Conservation (phyloP, 1,139 yeast species). For the Blastobotrys indianensis region DNA sequence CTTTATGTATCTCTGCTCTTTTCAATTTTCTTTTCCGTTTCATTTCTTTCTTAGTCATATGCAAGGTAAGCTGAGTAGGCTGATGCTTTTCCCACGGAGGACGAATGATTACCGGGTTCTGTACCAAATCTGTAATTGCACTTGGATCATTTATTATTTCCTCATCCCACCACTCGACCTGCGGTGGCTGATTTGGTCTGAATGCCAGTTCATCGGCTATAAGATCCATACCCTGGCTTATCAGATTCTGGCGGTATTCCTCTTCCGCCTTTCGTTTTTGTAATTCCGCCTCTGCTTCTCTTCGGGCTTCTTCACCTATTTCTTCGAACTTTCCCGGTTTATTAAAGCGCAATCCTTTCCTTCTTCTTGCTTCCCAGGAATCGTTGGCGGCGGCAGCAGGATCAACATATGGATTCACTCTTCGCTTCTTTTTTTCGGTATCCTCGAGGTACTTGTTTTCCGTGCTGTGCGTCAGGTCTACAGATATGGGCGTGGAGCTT, state of each 20-base stretch:
- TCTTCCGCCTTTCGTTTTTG: slow-evolving; percentile 22
- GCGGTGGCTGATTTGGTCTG: slow-evolving; percentile 47
- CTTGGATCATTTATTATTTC: slow-evolving; percentile 40
- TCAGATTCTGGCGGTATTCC: slow-evolving; percentile 17
- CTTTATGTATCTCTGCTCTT: slow-evolving; percentile 58
- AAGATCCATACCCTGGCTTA: slow-evolving; percentile 38
- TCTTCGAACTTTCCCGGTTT: slow-evolving; percentile 57
- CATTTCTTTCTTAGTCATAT: slow-evolving; percentile 70
- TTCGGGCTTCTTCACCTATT: slow-evolving; percentile 49
- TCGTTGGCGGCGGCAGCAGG: slow-evolving; percentile 23
- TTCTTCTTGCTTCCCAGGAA: slow-evolving; percentile 25
- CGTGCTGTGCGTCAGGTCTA: neutral
- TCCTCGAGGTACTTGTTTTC: slow-evolving; percentile 13
- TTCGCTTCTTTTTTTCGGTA: slow-evolving; percentile 13
- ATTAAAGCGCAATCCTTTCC: slow-evolving; percentile 45
- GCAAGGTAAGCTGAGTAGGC: slow-evolving; percentile 43
- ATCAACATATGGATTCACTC: slow-evolving; percentile 57
- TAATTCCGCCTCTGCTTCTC: slow-evolving; percentile 28
- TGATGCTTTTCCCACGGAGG: slow-evolving; percentile 51
- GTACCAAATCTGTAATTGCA: slow-evolving; percentile 57
- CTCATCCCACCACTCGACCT: slow-evolving; percentile 80
- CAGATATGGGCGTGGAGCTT: too few species aligned
- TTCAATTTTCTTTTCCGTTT: slow-evolving; percentile 69
- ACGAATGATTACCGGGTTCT: slow-evolving; percentile 69
- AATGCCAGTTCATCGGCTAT: slow-evolving; percentile 49